phyloP scores from a whole-genome alignment of 345 rosid genomes.

The Psidium friedrichsthalianum region DNA sequence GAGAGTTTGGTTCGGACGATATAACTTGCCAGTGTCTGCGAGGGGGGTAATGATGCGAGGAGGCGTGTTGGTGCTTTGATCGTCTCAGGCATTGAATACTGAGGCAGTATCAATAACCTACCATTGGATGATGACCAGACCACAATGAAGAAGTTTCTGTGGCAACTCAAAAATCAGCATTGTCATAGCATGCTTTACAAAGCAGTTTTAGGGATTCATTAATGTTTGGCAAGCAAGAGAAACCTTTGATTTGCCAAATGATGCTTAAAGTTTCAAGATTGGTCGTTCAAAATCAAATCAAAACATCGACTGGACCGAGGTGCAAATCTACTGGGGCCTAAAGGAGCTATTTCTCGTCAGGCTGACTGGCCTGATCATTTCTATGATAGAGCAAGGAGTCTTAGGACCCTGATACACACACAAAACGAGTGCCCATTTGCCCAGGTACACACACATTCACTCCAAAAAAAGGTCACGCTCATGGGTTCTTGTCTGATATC shows the following conservation, averaged over 20 bases:
- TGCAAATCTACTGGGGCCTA: too few species aligned
- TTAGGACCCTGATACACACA: too few species aligned
- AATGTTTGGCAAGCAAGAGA: too few species aligned
- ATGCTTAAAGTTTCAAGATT: too few species aligned
- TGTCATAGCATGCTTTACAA: constrained; percentile 28
- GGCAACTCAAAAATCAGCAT: background rate
- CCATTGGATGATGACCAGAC: constrained; percentile 27
- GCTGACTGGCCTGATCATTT: too few species aligned
- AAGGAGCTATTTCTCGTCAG: too few species aligned
- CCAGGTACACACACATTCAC: too few species aligned
- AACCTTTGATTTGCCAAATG: too few species aligned
- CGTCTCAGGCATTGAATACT: constrained; percentile 74
- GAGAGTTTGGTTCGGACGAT: constrained; percentile 66
- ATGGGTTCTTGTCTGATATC: background rate
- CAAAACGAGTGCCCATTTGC: too few species aligned
- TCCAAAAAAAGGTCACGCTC: background rate
- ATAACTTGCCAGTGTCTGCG: constrained; percentile 54
- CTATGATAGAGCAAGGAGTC: too few species aligned
- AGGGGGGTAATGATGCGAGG: constrained; percentile 76
- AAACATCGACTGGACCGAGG: too few species aligned
- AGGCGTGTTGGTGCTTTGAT: constrained; percentile 57
- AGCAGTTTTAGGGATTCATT: background rate
- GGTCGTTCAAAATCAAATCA: too few species aligned
- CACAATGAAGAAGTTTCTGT: constrained; percentile 38
- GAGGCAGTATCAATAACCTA: constrained; percentile 37